These are phyloP conservation scores for Backusella australiensis DNA, from an alignment of 192 early-diverging fungal genomes.

Conservation along the genomic window DNA sequence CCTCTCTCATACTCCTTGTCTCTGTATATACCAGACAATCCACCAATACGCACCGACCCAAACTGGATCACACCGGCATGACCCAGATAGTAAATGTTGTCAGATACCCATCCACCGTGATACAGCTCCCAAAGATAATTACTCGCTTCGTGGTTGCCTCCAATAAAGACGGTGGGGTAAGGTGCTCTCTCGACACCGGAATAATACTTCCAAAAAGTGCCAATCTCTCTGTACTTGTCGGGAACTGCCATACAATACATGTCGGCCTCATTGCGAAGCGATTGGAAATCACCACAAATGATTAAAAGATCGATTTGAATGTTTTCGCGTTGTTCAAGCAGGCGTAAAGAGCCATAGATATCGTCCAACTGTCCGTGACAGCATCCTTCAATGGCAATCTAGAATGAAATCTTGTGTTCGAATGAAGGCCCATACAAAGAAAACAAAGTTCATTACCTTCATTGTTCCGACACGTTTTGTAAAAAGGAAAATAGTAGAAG, in stretches of 20 bases:
- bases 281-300: slow-evolving; percentile 98
- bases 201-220: slow-evolving; percentile 94
- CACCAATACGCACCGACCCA: slow-evolving; percentile 88
- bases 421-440: not conserved
- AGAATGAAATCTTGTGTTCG: not conserved
- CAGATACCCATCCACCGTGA: slow-evolving; percentile 93
- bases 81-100: slow-evolving; percentile 93
- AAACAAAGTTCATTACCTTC: not conserved
- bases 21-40: slow-evolving; percentile 91
- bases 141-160: slow-evolving; percentile 97
- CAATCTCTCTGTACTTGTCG: slow-evolving; percentile 78
- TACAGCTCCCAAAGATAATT: slow-evolving; percentile 96
- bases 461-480: not conserved
- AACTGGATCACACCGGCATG: slow-evolving; percentile 82
- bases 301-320: slow-evolving; percentile 86
- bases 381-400: slow-evolving; percentile 94
- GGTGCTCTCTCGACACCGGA: slow-evolving; percentile 76
- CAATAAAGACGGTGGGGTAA: slow-evolving; percentile 91
- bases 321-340: slow-evolving; percentile 57
- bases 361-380: slow-evolving; percentile 92
- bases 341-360: slow-evolving; percentile 74
- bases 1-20: slow-evolving; percentile 58
- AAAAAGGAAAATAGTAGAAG: not conserved
- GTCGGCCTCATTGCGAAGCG: slow-evolving; percentile 83
- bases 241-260: slow-evolving; percentile 82